phyloP scores from a whole-genome alignment of 371 early-diverging fungal genomes.

The Mucor mucedo region DNA sequence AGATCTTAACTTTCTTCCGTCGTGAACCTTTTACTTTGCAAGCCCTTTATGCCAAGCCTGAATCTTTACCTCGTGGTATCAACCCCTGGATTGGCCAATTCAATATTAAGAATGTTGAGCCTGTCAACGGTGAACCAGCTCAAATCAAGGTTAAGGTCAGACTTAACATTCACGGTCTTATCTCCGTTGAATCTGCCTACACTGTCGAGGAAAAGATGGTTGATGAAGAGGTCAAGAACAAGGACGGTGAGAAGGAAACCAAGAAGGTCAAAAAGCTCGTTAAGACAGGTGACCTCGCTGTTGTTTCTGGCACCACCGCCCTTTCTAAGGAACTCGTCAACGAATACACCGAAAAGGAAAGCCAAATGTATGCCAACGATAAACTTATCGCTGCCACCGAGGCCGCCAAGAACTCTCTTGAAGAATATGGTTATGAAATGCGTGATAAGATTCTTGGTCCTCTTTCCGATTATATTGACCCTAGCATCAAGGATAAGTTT shows the following conservation, averaged over 20 bases:
- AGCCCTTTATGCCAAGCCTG: conserved; percentile 76
- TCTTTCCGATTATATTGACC: conserved; percentile 78
- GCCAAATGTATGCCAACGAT: conserved; percentile 85
- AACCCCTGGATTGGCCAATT: conserved; percentile 78
- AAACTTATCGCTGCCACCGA: conserved; percentile 93
- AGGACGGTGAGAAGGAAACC: conserved; percentile 65
- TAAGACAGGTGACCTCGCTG: conserved; percentile 85
- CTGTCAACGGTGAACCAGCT: conserved; percentile 59
- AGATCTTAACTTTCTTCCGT: conserved; percentile 85
- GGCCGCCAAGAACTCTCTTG: conserved; percentile 92
- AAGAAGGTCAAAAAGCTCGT: conserved; percentile 87
- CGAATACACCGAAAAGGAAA: conserved; percentile 79
- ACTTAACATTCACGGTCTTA: conserved; percentile 83
- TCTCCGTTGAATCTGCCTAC: conserved; percentile 85
- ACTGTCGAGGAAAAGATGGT: conserved; percentile 88
- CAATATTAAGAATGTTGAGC: conserved; percentile 62
- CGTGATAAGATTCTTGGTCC: conserved; percentile 82
- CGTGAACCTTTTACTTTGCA: conserved; percentile 80
- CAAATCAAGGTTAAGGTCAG: conserved; percentile 93
- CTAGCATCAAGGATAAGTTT: conserved; percentile 75
- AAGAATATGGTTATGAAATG: conserved; percentile 98
- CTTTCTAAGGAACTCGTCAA: conserved; percentile 62
- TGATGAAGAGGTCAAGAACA: conserved; percentile 68
- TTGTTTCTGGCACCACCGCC: conserved; percentile 66
- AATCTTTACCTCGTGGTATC: conserved; percentile 70